These are phyloP conservation scores for Malus sieversii DNA, from an alignment of 306 rosid genomes.

Conservation along the genomic window DNA sequence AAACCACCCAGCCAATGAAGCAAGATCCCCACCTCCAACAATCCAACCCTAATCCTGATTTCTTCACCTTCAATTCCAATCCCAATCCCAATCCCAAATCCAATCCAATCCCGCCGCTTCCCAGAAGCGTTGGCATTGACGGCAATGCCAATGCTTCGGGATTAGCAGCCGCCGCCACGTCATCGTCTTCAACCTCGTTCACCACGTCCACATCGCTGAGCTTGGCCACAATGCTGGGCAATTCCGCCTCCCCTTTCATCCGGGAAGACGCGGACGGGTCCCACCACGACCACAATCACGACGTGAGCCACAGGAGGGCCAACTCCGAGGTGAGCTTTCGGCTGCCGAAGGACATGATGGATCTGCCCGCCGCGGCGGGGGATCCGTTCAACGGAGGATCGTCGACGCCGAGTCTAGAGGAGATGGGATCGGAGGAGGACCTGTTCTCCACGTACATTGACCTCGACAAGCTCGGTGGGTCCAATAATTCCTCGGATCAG, in stretches of 20 bases:
- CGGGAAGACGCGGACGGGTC: not conserved
- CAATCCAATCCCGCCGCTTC: constrained; percentile 5
- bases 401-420: constrained; percentile 74
- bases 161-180: not conserved
- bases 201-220: constrained; percentile 5
- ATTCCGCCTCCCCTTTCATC: constrained; percentile 1
- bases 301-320: constrained; percentile 52
- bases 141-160: constrained; percentile 14
- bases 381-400: constrained; percentile 85
- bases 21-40: constrained; percentile 41
- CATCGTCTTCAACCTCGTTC: constrained; percentile 14
- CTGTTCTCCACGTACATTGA: constrained; percentile 94
- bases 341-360: constrained; percentile 74
- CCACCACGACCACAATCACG: constrained; percentile 30
- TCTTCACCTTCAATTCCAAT: not conserved
- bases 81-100: constrained; percentile 6
- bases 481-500: constrained; percentile 45
- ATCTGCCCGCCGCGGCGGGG: constrained; percentile 39
- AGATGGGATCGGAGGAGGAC: constrained; percentile 97
- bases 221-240: constrained; percentile 6
- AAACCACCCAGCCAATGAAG: constrained; percentile 24
- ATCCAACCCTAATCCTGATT: constrained; percentile 13
- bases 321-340: constrained; percentile 77
- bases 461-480: constrained; percentile 74
- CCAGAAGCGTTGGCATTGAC: not conserved